Evolutionary conservation across 2,329 filamentous ascomycete genomes (phyloP).

Genomic region (Xylaria sp.): DNA sequence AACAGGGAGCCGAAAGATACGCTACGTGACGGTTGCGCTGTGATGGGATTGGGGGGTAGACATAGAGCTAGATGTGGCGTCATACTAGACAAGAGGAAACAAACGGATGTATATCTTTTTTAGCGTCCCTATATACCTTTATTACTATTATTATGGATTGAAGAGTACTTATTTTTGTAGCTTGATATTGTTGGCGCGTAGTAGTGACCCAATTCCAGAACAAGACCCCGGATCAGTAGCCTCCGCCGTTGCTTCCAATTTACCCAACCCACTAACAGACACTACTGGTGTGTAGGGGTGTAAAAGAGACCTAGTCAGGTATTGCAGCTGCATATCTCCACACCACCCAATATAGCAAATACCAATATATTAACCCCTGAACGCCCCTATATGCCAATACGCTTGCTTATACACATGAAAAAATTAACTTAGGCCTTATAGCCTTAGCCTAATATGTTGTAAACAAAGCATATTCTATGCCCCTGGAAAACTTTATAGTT

Average conservation of each 20-base stretch:
- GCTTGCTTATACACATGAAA: too few relatives aligned
- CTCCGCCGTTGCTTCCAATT: conserved; percentile 39
- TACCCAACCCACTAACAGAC: conserved; percentile 39
- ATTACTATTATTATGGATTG: neutral
- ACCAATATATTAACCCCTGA: too few relatives aligned
- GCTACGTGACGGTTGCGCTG: neutral
- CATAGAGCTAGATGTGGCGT: conserved; percentile 6
- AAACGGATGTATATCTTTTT: neutral
- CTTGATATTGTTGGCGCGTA: neutral
- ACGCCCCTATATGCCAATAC: too few relatives aligned
- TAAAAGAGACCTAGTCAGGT: too few relatives aligned
- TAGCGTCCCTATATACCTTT: neutral
- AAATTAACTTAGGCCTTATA: too few relatives aligned
- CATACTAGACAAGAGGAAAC: conserved; percentile 5
- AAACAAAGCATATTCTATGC: too few relatives aligned
- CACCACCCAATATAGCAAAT: too few relatives aligned
- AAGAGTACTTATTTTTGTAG: neutral
- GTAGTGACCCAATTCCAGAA: conserved; percentile 38
- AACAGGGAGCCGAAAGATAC: conserved; percentile 33
- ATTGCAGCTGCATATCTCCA: too few relatives aligned
- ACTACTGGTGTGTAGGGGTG: neutral
- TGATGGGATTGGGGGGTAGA: neutral
- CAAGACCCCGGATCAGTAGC: conserved; percentile 42
- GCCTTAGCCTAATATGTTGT: too few relatives aligned
- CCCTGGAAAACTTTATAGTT: too few relatives aligned